Evolutionary conservation across 441 rosid species (phyloP).

Genomic region (Metrosideros polymorpha): DNA sequence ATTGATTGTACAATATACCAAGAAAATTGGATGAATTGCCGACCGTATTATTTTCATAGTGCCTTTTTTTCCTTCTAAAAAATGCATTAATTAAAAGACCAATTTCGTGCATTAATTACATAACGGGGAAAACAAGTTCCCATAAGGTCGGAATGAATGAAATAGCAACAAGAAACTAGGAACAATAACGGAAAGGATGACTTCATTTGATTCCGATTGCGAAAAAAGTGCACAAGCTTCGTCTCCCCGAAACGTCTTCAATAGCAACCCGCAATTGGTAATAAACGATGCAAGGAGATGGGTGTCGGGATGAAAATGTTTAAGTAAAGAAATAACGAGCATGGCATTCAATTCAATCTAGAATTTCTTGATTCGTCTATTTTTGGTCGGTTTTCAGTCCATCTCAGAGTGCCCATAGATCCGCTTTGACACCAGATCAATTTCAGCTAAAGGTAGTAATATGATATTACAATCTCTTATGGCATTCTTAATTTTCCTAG

Average conservation of each 20-base stretch:
- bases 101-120: rapidly evolving
- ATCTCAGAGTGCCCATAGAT: too few species aligned
- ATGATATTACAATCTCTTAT: too few species aligned
- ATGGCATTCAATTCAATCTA: not conserved
- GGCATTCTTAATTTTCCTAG: not conserved
- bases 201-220: too few species aligned
- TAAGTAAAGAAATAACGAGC: not conserved
- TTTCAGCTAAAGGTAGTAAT: too few species aligned
- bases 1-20: not conserved
- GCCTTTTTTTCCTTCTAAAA: not conserved
- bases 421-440: too few species aligned
- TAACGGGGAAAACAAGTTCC: not conserved
- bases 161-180: not conserved
- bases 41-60: rapidly evolving
- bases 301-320: not conserved
- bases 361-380: not conserved
- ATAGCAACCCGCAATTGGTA: rapidly evolving
- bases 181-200: not conserved
- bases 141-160: not conserved
- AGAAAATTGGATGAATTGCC: not conserved
- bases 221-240: too few species aligned
- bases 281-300: not conserved
- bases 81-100: not conserved
- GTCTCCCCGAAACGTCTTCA: not conserved
- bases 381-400: not conserved